Evolutionary conservation across 2,329 filamentous ascomycete genomes (phyloP), one percentile per base, ranked within the genome.

Genomic region (Aureobasidium sp.): DNA sequence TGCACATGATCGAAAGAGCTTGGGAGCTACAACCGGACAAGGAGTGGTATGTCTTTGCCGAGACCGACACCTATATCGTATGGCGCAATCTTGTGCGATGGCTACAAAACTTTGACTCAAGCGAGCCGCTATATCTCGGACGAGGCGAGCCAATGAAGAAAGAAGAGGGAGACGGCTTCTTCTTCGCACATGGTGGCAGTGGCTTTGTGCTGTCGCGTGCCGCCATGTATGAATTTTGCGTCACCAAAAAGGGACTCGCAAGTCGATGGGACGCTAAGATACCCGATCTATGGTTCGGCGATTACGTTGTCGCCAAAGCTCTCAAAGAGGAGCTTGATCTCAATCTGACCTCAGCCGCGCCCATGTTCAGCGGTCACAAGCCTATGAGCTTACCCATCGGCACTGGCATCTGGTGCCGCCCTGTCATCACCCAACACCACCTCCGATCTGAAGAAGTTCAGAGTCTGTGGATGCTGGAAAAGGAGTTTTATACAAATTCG

Each of bases 41-140:
- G 56, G 76, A 81, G 48, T 86, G 84, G 78, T 86, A 84, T 67
- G 79, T 86, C 66, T 86, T 86, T 70, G 78, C 83, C 53, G 84
- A 86, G 67, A 81, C 83, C 2, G 84, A 86, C 69, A 85, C 84
- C 54, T 85, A 79, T 66, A 68, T 80, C 16, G 71, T 78, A 11
- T 80, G 77, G 77, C 71, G 76, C 54, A 78, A 75, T 45, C 50
- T 78, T 33, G 83, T 84, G 66, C 81, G 80, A 16, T 79, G 84
- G 63, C 76, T 85, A 20, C 77, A 78, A 36, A 82, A 77, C n/a
- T 81, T 83, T 66, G 78, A 84, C 61, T 78, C 82, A 8, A 71
- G 75, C 13, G 68, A 67, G 7, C 76, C 78, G n/a, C 67, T 81
- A 1, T 85, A 85, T 70, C 79, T 84, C 68, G 82, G 82, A 3